Conservation (phyloP, 805 yeast species). For the Ogataea philodendri region DNA sequence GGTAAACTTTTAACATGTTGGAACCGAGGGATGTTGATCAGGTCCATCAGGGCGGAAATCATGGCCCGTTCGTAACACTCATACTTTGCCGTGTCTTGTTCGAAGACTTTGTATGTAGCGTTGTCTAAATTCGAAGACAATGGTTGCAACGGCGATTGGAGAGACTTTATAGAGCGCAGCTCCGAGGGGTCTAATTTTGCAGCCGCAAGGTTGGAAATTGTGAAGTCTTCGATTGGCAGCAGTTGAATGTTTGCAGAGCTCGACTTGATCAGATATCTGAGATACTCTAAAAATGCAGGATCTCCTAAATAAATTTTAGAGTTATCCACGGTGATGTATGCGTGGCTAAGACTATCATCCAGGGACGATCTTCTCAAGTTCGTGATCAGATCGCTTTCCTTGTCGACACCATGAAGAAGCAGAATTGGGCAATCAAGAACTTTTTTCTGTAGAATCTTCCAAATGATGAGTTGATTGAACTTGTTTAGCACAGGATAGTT, state of each 20-base stretch:
- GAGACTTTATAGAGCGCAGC: slow-evolving; percentile 17
- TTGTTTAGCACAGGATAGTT: slow-evolving; percentile 65
- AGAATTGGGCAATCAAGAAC: slow-evolving; percentile 41
- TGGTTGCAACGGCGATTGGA: slow-evolving; percentile 69
- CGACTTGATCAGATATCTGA: slow-evolving; percentile 22
- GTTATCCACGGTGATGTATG: slow-evolving; percentile 22
- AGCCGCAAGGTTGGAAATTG: slow-evolving; percentile 20
- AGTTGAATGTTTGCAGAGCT: slow-evolving; percentile 28
- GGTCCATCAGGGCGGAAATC: slow-evolving; percentile 45
- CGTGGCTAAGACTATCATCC: slow-evolving; percentile 12
- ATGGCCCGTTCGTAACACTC: slow-evolving; percentile 65
- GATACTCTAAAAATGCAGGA: slow-evolving; percentile 31
- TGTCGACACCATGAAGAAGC: slow-evolving; percentile 55
- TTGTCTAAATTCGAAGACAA: slow-evolving; percentile 53
- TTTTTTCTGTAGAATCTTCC: slow-evolving; percentile 42
- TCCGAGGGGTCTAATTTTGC: slow-evolving; percentile 15
- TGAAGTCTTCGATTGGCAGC: slow-evolving; percentile 29
- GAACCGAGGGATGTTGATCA: slow-evolving; percentile 26
- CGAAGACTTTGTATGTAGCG: slow-evolving; percentile 66
- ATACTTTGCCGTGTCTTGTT: slow-evolving; percentile 68
- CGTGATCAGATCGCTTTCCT: slow-evolving; percentile 31
- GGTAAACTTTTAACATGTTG: slow-evolving; percentile 19
- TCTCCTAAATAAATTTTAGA: slow-evolving; percentile 27
- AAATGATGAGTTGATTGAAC: slow-evolving; percentile 49
- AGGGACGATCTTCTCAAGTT: slow-evolving; percentile 13